Evolutionary conservation across 78 protist species (phyloP).

Genomic region (Dictyostelium brefeldianum): DNA sequence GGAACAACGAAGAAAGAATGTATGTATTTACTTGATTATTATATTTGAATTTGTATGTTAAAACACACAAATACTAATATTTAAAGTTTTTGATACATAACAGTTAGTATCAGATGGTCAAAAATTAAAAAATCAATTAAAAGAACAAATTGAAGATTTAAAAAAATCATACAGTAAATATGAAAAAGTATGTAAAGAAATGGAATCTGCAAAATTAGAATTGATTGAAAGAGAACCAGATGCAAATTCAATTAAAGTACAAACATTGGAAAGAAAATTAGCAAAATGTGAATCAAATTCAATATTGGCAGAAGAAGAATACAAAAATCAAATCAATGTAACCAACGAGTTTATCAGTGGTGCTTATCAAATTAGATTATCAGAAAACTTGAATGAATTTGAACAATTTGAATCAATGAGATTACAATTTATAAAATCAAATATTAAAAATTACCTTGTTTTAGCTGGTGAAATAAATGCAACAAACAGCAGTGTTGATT

Average conservation of each 20-base stretch:
- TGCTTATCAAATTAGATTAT: slow-evolving; percentile 30
- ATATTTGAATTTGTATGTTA: neutral
- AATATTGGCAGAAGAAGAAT: slow-evolving; percentile 63
- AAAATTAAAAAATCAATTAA: slow-evolving; percentile 50
- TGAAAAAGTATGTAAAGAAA: slow-evolving; percentile 72
- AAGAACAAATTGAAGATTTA: slow-evolving; percentile 35
- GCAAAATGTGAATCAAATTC: slow-evolving; percentile 34
- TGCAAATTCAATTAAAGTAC: slow-evolving; percentile 25
- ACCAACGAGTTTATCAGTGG: slow-evolving; percentile 47
- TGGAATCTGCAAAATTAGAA: slow-evolving; percentile 52
- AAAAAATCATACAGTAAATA: slow-evolving; percentile 46
- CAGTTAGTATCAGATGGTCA: slow-evolving; percentile 63
- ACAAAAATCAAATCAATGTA: slow-evolving; percentile 41
- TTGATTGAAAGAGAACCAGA: slow-evolving; percentile 29
- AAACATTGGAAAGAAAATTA: slow-evolving; percentile 36
- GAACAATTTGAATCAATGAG: slow-evolving; percentile 77
- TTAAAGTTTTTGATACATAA: neutral
- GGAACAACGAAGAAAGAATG: slow-evolving; percentile 62
- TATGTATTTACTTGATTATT: neutral
- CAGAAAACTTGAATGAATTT: slow-evolving; percentile 62
- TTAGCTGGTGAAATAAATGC: slow-evolving; percentile 42
- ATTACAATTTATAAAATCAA: slow-evolving; percentile 58
- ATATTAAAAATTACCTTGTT: slow-evolving; percentile 59
- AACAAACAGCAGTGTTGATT: slow-evolving; percentile 1
- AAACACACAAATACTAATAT: neutral